Percentiles rank a stretch among this genome's conserved stretches.
Conservation (phyloP, 208 protist species). For the Vickermania spadyakhi region DNA sequence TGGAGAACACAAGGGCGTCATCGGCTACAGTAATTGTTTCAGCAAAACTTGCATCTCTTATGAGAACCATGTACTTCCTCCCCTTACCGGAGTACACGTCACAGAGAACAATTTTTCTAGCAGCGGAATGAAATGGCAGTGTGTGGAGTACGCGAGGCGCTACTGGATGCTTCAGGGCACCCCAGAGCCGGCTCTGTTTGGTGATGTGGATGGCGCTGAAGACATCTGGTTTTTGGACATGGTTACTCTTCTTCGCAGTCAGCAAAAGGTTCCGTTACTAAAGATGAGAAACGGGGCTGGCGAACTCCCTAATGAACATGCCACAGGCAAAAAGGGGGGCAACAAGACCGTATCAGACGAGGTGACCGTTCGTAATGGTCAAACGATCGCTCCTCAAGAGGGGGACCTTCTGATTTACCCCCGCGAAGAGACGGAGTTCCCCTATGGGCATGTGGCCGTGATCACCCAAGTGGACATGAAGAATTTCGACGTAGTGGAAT, state of each 20-base stretch:
- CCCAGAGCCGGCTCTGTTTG: constrained; percentile 43
- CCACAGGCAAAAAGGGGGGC: constrained; percentile 5
- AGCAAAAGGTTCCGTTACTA: constrained; percentile 22
- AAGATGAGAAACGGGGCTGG: neutral
- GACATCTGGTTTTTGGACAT: constrained; percentile 55
- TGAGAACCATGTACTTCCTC: neutral
- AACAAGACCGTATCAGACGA: neutral
- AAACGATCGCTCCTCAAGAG: constrained; percentile 16
- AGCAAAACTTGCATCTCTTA: constrained; percentile 11
- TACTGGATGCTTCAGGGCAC: constrained; percentile 71
- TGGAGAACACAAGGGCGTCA: constrained; percentile 21
- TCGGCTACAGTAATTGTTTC: constrained; percentile 29
- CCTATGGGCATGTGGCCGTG: constrained; percentile 73
- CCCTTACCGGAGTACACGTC: neutral
- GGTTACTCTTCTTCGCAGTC: constrained; percentile 25
- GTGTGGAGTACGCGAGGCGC: constrained; percentile 79
- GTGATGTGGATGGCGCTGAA: constrained; percentile 36
- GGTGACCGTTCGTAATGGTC: neutral
- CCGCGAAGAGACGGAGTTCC: constrained; percentile 22
- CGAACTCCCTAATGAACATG: constrained; percentile 11
- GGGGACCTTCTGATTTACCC: constrained; percentile 76
- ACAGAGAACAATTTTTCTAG: neutral
- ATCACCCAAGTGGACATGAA: constrained; percentile 31
- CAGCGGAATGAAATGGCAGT: constrained; percentile 78
- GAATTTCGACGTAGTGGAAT: constrained; percentile 5